These are phyloP conservation scores for Dactylella cylindrospora DNA, from an alignment of 2,329 filamentous ascomycete species.

Conservation along the genomic window DNA sequence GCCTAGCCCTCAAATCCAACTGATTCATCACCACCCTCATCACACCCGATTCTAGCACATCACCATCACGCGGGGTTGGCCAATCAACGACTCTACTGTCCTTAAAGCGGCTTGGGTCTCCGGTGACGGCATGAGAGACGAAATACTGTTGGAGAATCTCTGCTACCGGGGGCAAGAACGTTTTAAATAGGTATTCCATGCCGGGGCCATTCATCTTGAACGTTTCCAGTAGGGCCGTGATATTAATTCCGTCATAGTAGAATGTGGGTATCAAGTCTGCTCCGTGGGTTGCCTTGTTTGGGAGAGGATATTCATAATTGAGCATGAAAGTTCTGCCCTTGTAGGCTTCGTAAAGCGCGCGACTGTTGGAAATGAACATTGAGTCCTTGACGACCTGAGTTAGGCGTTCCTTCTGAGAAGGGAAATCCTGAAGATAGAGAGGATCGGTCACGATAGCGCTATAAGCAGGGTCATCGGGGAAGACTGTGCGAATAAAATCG, in stretches of 20 bases:
- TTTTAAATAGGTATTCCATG: too few species aligned
- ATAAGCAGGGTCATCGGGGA: too few species aligned
- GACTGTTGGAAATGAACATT: conserved; percentile 1
- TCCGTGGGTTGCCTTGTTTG: neutral
- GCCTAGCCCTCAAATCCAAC: too few species aligned
- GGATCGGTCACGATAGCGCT: too few species aligned
- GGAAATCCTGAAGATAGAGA: too few species aligned
- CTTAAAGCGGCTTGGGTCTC: neutral
- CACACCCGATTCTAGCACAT: neutral
- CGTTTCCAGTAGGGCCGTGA: too few species aligned
- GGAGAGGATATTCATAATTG: neutral
- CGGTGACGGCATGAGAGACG: neutral
- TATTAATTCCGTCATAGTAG: neutral
- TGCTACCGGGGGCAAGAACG: too few species aligned
- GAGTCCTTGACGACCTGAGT: conserved; percentile 1
- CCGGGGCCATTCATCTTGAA: neutral
- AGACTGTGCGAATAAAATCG: neutral
- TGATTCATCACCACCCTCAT: too few species aligned
- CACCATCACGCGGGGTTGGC: neutral
- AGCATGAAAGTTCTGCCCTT: neutral
- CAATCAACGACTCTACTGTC: neutral
- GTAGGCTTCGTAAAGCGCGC: neutral
- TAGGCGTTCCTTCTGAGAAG: too few species aligned
- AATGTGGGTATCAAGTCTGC: neutral
- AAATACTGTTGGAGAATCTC: neutral